Evolutionary conservation across 441 rosid genomes (phyloP), one percentile per base, ranked within the genome.

Genomic region (Gossypium laxum): DNA sequence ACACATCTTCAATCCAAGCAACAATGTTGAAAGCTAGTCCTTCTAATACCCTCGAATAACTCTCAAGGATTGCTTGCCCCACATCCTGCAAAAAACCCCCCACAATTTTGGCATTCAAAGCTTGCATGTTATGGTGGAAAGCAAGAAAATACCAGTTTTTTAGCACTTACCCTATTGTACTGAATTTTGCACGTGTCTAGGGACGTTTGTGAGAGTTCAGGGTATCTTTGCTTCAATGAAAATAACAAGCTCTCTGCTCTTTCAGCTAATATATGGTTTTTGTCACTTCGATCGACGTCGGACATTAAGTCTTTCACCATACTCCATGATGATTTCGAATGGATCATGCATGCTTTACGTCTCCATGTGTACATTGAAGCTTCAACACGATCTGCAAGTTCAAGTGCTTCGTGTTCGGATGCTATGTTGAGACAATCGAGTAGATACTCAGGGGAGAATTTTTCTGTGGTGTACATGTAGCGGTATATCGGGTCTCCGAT

Each of bases 1-100:
- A 83, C 70, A 93, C 97, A 82, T 93, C 97, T 43, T 91, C 97
- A 69, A 90, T 89, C 98, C 98, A 89, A 60, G 96, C 91, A 15
- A 91, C 96, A 62, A 89, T 76, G 78, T 93, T 91, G 87, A 90
- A 91, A 60, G 98, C 98, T 72, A 90, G 73, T 24, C 98, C 97
- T 88, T 93, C 98, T 57, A 93, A 73, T 32, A 93, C 97, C 71
- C 98, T 87, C 0, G 98, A 93, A 75, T 90, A 93, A 82, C 97
- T 91, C 84, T 93, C 98, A 58, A 93, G 76, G 61, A 84, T 75
- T 41, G 97, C 97, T 76, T 91, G 91, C 60, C 97, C 96, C 52
- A 91, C 93, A 82, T 93, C 97, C 98, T 93, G 86, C 83, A 74
- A 69, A n/a, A 64, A 34, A 8, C 11, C 2, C 2, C 12, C 45